Conservation (phyloP, 805 yeast genomes). For the Helenozyma rhizophorensis region DNA sequence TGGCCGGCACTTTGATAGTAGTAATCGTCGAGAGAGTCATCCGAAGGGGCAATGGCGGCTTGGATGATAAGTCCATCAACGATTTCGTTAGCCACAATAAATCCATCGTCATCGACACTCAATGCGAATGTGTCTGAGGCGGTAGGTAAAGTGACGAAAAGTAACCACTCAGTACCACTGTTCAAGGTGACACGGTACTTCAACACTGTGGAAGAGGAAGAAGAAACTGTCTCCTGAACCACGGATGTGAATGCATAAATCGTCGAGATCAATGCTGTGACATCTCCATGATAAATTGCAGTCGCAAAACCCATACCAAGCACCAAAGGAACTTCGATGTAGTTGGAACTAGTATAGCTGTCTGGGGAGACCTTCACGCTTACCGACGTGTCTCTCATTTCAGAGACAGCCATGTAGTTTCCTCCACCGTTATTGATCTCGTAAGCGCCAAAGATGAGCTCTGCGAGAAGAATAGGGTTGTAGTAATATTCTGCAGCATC, state of each 20-base stretch:
- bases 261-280: conserved; percentile 42
- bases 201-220: conserved; percentile 8
- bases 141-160: conserved; percentile 38
- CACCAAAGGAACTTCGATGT: conserved; percentile 47
- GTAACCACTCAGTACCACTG: conserved; percentile 45
- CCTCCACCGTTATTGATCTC: conserved; percentile 35
- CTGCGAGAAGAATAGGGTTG: conserved; percentile 54
- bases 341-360: conserved; percentile 20
- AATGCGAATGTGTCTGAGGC: conserved; percentile 19
- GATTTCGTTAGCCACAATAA: conserved; percentile 32
- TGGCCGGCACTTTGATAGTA: conserved; percentile 70
- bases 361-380: conserved; percentile 16
- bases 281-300: conserved; percentile 47
- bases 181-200: conserved; percentile 38
- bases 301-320: conserved; percentile 60
- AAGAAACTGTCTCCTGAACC: neutral
- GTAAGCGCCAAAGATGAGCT: conserved; percentile 52
- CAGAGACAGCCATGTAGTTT: conserved; percentile 43
- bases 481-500: conserved; percentile 43
- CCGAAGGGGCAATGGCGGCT: conserved; percentile 43
- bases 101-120: conserved; percentile 21
- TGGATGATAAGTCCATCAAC: conserved; percentile 47
- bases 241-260: conserved; percentile 2
- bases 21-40: conserved; percentile 27
- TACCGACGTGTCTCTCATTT: conserved; percentile 38